phyloP scores from a whole-genome alignment of 139 green algal species.

The Nannochloris sp. region DNA sequence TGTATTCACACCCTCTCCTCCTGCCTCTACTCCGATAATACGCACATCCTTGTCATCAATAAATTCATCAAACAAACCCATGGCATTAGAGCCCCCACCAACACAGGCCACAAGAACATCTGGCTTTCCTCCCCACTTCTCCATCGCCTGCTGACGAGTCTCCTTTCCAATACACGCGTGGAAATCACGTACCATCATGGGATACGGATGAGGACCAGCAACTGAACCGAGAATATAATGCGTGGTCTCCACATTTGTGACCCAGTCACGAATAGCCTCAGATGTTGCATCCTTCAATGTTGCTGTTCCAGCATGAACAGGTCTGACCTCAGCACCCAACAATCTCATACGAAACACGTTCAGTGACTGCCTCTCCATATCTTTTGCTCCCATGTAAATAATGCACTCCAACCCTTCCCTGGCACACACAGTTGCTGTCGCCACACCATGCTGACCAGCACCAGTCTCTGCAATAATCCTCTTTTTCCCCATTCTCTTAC shows the following conservation, averaged over 20 bases:
- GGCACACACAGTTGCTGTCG: conserved; percentile 95
- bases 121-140: conserved; percentile 77
- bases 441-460: conserved; percentile 95
- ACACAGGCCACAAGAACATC: conserved; percentile 96
- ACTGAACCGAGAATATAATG: conserved; percentile 98
- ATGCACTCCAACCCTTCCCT: conserved; percentile 90
- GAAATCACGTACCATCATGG: conserved; percentile 98
- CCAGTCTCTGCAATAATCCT: conserved; percentile 98
- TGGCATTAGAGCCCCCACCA: conserved; percentile 95
- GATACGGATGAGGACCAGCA: conserved; percentile 96
- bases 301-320: conserved; percentile 81
- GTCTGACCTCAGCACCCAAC: conserved; percentile 86
- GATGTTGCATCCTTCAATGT: conserved; percentile 97
- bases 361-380: conserved; percentile 94
- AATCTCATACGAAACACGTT: conserved; percentile 99
- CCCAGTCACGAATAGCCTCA: conserved; percentile 98
- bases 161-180: conserved; percentile 92
- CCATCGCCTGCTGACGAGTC: conserved; percentile 64
- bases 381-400: conserved; percentile 98
- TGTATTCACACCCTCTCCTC: conserved; percentile 82
- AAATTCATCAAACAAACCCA: conserved; percentile 98
- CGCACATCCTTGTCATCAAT: conserved; percentile 81
- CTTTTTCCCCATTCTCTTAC: conserved; percentile 87
- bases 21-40: conserved; percentile 62
- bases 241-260: conserved; percentile 98